These are phyloP conservation scores for Amylocarpus encephaloides DNA, from an alignment of 2,329 filamentous ascomycete genomes.

Conservation along the genomic window DNA sequence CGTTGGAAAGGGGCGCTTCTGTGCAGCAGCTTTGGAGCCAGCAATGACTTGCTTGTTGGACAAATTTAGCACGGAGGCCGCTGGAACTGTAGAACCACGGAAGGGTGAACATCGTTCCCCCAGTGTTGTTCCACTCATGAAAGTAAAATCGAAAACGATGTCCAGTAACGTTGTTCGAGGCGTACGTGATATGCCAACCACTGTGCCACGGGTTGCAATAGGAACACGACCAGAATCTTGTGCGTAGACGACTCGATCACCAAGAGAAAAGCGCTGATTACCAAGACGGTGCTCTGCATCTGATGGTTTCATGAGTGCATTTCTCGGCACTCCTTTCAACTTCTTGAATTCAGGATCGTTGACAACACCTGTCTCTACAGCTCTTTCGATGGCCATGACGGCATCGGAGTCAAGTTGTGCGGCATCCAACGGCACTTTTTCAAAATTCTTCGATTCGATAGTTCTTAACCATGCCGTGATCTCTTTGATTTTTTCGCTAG, in stretches of 20 bases:
- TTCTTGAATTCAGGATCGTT: constrained; percentile 56
- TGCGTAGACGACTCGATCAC: constrained; percentile 89
- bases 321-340: constrained; percentile 75
- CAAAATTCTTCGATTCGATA: constrained; percentile 84
- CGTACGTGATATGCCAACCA: constrained; percentile 90
- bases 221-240: constrained; percentile 91
- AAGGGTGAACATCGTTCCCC: constrained; percentile 88
- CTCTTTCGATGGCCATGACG: constrained; percentile 72
- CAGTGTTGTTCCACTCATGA: constrained; percentile 94
- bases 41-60: constrained; percentile 74
- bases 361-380: constrained; percentile 58
- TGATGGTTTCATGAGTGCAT: constrained; percentile 82
- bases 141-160: constrained; percentile 86
- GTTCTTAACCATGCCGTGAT: constrained; percentile 90
- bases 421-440: constrained; percentile 91
- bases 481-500: constrained; percentile 80
- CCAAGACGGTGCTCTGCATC: constrained; percentile 92
- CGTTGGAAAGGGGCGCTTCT: constrained; percentile 44
- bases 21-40: constrained; percentile 51
- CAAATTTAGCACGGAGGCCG: constrained; percentile 83
- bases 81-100: constrained; percentile 84
- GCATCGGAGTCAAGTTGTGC: constrained; percentile 91
- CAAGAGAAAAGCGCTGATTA: constrained; percentile 75
- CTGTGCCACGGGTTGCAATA: constrained; percentile 83
- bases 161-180: constrained; percentile 77